These are phyloP conservation scores for Conticribra weissflogii DNA, from an alignment of 108 stramenopile genomes.

Conservation along the genomic window DNA sequence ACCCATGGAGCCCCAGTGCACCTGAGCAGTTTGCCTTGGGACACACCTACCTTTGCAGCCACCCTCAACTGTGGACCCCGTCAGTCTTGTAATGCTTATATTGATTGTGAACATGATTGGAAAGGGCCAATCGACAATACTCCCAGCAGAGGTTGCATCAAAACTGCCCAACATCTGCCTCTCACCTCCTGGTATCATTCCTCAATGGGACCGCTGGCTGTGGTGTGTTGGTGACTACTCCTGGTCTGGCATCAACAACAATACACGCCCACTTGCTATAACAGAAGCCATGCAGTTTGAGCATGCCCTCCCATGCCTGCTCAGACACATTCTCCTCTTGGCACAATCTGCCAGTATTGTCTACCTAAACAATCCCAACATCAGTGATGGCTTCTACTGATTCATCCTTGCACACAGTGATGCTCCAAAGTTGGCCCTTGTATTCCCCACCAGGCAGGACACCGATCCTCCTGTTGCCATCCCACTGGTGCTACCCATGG, in stretches of 20 bases:
- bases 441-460: conserved; percentile 3
- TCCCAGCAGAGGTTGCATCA: not conserved
- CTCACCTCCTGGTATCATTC: conserved; percentile 18
- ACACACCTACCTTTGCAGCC: not conserved
- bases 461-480: conserved; percentile 28
- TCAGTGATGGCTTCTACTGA: conserved; percentile 31
- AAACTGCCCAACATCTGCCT: conserved; percentile 1
- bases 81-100: conserved; percentile 8
- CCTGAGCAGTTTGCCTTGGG: conserved; percentile 17
- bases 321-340: conserved; percentile 14
- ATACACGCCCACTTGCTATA: conserved; percentile 28
- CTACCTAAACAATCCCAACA: conserved; percentile 21
- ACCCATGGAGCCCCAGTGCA: not conserved
- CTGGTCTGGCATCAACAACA: conserved; percentile 29
- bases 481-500: conserved; percentile 45
- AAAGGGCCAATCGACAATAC: conserved; percentile 14
- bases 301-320: conserved; percentile 27
- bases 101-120: conserved; percentile 7
- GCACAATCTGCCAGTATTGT: conserved; percentile 15
- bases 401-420: conserved; percentile 19
- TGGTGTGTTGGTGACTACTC: conserved; percentile 34
- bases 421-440: conserved; percentile 32
- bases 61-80: conserved; percentile 33
- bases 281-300: conserved; percentile 48
- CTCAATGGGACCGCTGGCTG: conserved; percentile 22